Conservation (phyloP, 2,329 filamentous ascomycete species). For the Xylariaceae sp. region DNA sequence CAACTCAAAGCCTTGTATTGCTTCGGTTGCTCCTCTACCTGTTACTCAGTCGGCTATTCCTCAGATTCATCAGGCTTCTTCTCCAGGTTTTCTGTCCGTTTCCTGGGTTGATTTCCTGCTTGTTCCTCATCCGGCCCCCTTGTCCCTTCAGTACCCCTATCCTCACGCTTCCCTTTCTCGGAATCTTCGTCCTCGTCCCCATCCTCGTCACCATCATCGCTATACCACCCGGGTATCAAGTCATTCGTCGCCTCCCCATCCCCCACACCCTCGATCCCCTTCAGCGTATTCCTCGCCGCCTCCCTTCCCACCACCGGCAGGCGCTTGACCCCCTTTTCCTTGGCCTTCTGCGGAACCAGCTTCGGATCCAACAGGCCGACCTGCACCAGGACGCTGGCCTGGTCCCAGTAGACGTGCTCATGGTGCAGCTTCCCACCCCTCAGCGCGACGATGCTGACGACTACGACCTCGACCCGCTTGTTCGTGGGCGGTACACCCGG, state of each 20-base stretch:
- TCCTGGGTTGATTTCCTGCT: too few species aligned
- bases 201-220: slow-evolving; percentile 33
- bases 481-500: slow-evolving; percentile 61
- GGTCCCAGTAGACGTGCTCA: slow-evolving; percentile 71
- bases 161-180: background rate
- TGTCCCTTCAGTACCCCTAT: background rate
- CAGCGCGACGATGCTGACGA: slow-evolving; percentile 65
- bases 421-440: slow-evolving; percentile 66
- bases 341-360: slow-evolving; percentile 40
- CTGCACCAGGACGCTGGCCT: slow-evolving; percentile 65
- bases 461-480: slow-evolving; percentile 57
- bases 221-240: slow-evolving; percentile 42
- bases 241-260: slow-evolving; percentile 49
- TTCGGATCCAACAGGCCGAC: slow-evolving; percentile 56
- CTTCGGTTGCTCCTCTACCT: background rate
- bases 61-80: background rate
- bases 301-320: slow-evolving; percentile 45
- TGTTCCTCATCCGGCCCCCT: background rate
- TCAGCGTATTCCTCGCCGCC: slow-evolving; percentile 42
- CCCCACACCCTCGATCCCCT: slow-evolving; percentile 40
- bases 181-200: background rate
- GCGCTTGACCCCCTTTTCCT: slow-evolving; percentile 39
- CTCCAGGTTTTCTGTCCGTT: background rate
- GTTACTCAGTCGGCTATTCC: background rate
- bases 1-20: too few species aligned